Conservation (phyloP, 768 basidiomycete genomes). For the Mycena crocata region DNA sequence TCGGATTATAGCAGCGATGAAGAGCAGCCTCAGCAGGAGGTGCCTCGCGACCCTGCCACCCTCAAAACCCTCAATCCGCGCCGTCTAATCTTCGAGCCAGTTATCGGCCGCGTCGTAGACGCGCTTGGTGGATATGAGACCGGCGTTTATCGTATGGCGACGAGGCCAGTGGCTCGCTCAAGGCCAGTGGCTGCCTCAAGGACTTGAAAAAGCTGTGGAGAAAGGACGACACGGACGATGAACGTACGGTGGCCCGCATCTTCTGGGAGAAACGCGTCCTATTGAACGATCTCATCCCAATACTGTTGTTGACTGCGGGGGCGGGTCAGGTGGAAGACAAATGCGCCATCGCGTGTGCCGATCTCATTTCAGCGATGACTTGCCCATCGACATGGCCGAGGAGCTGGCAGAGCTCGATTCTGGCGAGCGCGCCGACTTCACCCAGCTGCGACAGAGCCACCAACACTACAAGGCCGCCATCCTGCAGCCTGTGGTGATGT, state of each 20-base stretch:
- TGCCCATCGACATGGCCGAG: slow-evolving; percentile 97
- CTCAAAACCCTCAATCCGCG: slow-evolving; percentile 28
- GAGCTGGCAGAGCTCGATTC: slow-evolving; percentile 91
- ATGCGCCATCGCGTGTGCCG: slow-evolving; percentile 84
- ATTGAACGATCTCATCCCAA: slow-evolving; percentile 88
- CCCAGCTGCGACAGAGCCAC: slow-evolving; percentile 83
- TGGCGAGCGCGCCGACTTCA: slow-evolving; percentile 89
- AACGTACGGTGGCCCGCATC: slow-evolving; percentile 93
- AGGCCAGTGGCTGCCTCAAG: too few relatives aligned
- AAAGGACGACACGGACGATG: slow-evolving; percentile 96
- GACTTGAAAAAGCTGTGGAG: slow-evolving; percentile 97
- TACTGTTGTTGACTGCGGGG: slow-evolving; percentile 84
- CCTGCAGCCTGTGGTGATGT: slow-evolving; percentile 74
- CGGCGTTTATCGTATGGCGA: slow-evolving; percentile 79
- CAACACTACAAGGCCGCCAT: slow-evolving; percentile 89
- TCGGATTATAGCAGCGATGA: slow-evolving; percentile 29
- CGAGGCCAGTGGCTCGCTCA: slow-evolving; percentile 81
- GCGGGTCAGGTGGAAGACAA: slow-evolving; percentile 84
- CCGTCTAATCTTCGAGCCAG: slow-evolving; percentile 70
- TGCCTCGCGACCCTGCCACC: slow-evolving; percentile 27
- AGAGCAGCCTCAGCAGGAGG: slow-evolving; percentile 17
- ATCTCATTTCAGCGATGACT: slow-evolving; percentile 96
- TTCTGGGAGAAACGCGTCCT: slow-evolving; percentile 91
- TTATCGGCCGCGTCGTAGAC: slow-evolving; percentile 80
- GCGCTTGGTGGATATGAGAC: slow-evolving; percentile 84